phyloP scores from a whole-genome alignment of 2,329 filamentous ascomycete species.

The Chaetomium sp. region DNA sequence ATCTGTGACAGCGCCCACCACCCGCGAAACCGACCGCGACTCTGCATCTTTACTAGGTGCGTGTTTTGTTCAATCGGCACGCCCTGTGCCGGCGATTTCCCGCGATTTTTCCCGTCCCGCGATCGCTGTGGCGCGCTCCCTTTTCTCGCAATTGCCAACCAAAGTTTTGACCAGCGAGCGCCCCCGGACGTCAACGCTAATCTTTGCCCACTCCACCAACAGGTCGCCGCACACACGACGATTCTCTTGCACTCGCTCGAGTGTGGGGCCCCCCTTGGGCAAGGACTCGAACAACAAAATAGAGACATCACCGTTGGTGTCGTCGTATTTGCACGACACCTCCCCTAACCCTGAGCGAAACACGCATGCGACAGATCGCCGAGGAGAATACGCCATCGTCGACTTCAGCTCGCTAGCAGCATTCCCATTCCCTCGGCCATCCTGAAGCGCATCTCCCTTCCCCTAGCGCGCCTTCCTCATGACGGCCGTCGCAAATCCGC shows the following conservation, averaged over 20 bases:
- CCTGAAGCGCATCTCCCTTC: conserved; percentile 12
- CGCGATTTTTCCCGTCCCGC: background rate
- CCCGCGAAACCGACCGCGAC: conserved; percentile 9
- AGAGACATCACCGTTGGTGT: no score
- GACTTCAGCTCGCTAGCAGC: conserved; percentile 6
- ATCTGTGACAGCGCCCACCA: conserved; percentile 16
- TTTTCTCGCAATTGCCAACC: conserved; percentile 10
- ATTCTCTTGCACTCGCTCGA: conserved; percentile 10
- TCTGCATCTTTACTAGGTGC: conserved; percentile 15
- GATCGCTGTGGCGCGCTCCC: background rate
- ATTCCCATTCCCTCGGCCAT: conserved; percentile 18
- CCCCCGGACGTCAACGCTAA: conserved; percentile 19
- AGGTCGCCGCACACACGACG: conserved; percentile 8
- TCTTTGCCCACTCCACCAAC: conserved; percentile 12
- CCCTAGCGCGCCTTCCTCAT: conserved; percentile 39
- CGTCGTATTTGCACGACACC: conserved; percentile 4
- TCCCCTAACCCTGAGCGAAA: conserved; percentile 2
- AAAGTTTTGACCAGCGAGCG: conserved; percentile 2
- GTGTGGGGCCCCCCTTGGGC: conserved; percentile 7
- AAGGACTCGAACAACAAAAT: conserved; percentile 6
- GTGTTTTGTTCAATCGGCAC: conserved; percentile 1
- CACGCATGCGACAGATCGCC: conserved; percentile 11
- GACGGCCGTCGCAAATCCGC: conserved; percentile 62
- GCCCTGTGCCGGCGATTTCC: background rate
- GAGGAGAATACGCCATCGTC: background rate